Percentiles rank a stretch among this genome's conserved stretches.
Conservation (phyloP, 2,329 filamentous ascomycete genomes). For the Claviceps pazoutovae region DNA sequence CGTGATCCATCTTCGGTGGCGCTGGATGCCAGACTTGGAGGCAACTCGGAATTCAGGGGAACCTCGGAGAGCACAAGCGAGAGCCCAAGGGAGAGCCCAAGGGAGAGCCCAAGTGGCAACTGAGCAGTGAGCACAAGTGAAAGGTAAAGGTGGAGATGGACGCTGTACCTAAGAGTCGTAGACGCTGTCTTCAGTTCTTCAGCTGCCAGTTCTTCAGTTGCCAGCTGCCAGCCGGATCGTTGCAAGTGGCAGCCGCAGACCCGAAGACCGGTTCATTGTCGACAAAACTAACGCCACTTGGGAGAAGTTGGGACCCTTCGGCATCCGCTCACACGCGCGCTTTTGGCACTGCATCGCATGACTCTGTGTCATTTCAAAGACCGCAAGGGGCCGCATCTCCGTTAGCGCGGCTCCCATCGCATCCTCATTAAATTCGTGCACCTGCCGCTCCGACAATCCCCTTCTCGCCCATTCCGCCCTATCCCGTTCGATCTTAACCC, state of each 20-base stretch:
- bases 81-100: no score
- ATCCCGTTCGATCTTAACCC: neutral
- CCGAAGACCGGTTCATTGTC: neutral
- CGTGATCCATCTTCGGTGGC: neutral
- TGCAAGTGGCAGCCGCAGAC: neutral
- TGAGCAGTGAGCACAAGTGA: no score
- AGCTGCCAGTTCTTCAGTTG: no score
- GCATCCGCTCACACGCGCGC: neutral
- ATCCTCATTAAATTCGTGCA: constrained; percentile 4
- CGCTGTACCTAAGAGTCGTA: no score
- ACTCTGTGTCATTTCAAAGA: neutral
- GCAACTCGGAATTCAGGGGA: no score
- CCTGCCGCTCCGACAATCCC: neutral
- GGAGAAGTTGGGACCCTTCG: neutral
- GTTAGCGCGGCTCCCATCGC: neutral
- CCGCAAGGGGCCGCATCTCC: constrained; percentile 1
- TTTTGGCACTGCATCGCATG: neutral
- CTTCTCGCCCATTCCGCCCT: neutral
- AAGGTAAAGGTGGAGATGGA: no score
- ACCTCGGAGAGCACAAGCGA: no score
- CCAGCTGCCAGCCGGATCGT: neutral
- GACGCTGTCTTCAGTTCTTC: no score
- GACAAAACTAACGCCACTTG: no score
- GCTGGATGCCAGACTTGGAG: neutral
- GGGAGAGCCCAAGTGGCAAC: no score